Base-by-base conservation (phyloP, 371 early-diverging fungal genomes). In the Parasitella parasitica region DNA sequence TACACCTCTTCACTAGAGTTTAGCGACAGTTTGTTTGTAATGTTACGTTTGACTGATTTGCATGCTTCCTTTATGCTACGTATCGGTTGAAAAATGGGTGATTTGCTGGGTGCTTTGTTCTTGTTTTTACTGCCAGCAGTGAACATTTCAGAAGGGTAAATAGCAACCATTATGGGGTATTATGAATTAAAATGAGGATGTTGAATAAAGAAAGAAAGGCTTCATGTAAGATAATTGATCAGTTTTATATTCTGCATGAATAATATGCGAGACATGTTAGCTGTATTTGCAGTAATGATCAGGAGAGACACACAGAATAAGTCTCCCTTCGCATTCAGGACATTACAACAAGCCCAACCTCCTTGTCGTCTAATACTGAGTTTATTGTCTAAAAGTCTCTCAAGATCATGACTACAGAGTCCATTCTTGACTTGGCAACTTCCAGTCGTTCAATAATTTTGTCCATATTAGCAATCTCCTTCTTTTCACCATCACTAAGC, bases 331-430 rank as follows among this genome's bases (percentile, higher is more conserved):
- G 24, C 4, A 4, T 3, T 12, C 3, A 22, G 11, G 22, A 20
- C 18, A 16, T 1, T 20, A 43, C 3, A 4, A 46, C 22, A 9
- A 24, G 22, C 46, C 24, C 24, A 22, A 46, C 24, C 22, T 22
- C 22, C 12, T 24, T 22, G 24, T 46, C 11, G 39, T 50, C n/a
- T 50, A 50, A 28, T 46, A 46, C 6, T 8, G 8, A 46, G 4
- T n/a, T n/a, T n/a, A 46, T 1, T 8, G 41, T 8, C 61, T 83
- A 87, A 62, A 86, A 86, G 59, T 92, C 93, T 55, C 90, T 71
- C 50, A 92, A 57, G 15, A 86, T 77, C 76, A 92, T 76, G 9
- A 91, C 71, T 78, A 91, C 81, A 34, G 80, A 71, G 57, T 89
- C 91, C 11, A 94, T 63, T 49, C 93, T 76, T 41, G 78, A 49